These are phyloP conservation scores for Paracorniculantispora psalliotae DNA, from an alignment of 2,329 filamentous ascomycete species.

Conservation along the genomic window DNA sequence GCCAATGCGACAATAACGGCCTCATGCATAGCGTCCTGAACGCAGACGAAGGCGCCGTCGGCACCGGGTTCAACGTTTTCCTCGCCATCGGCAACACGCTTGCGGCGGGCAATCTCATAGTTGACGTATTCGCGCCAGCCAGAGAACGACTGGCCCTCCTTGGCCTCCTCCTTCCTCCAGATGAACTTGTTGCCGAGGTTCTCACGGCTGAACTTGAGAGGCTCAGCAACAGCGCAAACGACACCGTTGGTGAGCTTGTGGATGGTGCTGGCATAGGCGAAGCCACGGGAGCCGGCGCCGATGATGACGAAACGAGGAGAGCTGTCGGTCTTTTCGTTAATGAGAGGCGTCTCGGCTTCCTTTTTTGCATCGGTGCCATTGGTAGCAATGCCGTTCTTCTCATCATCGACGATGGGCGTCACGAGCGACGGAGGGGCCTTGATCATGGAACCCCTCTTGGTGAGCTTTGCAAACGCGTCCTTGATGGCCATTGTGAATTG, in stretches of 20 bases:
- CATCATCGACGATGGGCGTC: background rate
- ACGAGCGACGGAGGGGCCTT: constrained; percentile 1
- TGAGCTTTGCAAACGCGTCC: constrained; percentile 17
- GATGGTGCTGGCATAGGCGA: constrained; percentile 67
- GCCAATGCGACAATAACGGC: constrained; percentile 73
- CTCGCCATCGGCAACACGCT: constrained; percentile 45
- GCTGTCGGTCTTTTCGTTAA: constrained; percentile 27
- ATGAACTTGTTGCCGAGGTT: constrained; percentile 68
- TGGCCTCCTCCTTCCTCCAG: constrained; percentile 52
- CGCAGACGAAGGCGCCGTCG: constrained; percentile 60
- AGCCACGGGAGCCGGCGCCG: constrained; percentile 75
- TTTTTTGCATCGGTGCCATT: background rate
- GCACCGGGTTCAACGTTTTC: constrained; percentile 46
- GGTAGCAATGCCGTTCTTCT: background rate
- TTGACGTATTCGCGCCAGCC: constrained; percentile 72
- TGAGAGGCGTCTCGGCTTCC: background rate
- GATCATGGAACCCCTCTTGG: constrained; percentile 13
- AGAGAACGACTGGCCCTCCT: constrained; percentile 62
- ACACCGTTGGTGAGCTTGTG: constrained; percentile 59
- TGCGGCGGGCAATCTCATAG: constrained; percentile 63
- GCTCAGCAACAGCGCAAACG: constrained; percentile 77
- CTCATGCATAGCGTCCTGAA: constrained; percentile 83
- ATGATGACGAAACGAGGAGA: constrained; percentile 70
- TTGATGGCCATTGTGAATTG: constrained; percentile 20
- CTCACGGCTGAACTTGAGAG: constrained; percentile 68